Evolutionary conservation across 306 rosid species (phyloP).

Genomic region (cucumber (Cucumis sativus)): DNA sequence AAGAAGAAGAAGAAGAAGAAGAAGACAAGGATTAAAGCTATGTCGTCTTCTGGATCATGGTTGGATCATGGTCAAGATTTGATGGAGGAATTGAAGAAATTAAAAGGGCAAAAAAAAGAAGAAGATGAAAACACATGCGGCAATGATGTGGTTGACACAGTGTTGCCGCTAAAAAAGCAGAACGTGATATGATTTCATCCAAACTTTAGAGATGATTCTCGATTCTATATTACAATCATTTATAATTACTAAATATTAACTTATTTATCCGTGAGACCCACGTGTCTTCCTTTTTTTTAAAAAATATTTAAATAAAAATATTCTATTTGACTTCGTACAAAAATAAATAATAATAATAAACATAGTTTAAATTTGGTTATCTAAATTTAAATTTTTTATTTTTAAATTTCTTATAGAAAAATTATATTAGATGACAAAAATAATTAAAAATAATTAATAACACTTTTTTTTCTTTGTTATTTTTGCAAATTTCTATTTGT

Average conservation of each 20-base stretch:
- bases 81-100: background rate
- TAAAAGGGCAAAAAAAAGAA: background rate
- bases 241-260: too few species aligned
- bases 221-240: background rate
- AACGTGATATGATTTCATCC: background rate
- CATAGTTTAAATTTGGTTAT: too few species aligned
- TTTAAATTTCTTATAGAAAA: too few species aligned
- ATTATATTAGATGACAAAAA: too few species aligned
- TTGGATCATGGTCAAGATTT: background rate
- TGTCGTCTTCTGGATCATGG: background rate
- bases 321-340: too few species aligned
- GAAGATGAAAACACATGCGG: background rate
- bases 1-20: background rate
- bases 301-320: too few species aligned
- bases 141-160: background rate
- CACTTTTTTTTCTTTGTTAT: too few species aligned
- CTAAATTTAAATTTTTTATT: too few species aligned
- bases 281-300: background rate
- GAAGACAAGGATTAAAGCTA: background rate
- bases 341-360: too few species aligned
- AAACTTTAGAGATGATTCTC: background rate
- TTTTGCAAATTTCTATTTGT: too few species aligned
- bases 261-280: background rate
- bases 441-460: too few species aligned
- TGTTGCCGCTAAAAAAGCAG: background rate